Evolutionary conservation across 148 eudicot species (phyloP).

Genomic region (Euryodendron excelsum): DNA sequence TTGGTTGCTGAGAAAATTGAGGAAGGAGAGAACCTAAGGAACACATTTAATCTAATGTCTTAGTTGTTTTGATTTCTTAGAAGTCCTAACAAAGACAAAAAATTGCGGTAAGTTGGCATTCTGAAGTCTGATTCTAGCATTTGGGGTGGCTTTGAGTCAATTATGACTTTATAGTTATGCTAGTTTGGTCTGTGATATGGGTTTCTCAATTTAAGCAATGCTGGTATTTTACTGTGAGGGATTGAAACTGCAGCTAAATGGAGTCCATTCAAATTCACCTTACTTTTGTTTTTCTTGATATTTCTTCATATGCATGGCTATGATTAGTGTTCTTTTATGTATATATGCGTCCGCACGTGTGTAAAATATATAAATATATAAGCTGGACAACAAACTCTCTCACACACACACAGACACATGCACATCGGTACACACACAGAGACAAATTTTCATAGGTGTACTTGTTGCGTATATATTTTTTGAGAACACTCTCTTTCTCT

Average conservation of each 20-base stretch:
- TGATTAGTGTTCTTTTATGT: neutral
- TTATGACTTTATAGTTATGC: neutral
- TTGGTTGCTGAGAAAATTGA: conserved; percentile 5
- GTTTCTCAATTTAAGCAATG: neutral
- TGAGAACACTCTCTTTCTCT: neutral
- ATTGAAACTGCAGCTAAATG: neutral
- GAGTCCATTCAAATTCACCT: neutral
- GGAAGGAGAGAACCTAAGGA: neutral
- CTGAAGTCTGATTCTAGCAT: neutral
- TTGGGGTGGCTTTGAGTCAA: neutral
- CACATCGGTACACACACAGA: neutral
- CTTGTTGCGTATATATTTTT: neutral
- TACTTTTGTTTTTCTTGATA: neutral
- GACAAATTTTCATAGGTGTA: no score
- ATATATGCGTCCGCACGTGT: neutral
- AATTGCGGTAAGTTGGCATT: neutral
- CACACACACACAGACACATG: neutral
- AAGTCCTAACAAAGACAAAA: neutral
- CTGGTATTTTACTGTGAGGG: neutral
- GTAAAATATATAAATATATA: neutral
- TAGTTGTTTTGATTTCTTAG: neutral
- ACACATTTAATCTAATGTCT: neutral
- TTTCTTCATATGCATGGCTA: neutral
- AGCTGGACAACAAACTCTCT: no score
- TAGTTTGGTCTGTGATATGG: neutral